Conservation (phyloP, 495 filamentous ascomycete species). For the Penicillium turbatum region DNA sequence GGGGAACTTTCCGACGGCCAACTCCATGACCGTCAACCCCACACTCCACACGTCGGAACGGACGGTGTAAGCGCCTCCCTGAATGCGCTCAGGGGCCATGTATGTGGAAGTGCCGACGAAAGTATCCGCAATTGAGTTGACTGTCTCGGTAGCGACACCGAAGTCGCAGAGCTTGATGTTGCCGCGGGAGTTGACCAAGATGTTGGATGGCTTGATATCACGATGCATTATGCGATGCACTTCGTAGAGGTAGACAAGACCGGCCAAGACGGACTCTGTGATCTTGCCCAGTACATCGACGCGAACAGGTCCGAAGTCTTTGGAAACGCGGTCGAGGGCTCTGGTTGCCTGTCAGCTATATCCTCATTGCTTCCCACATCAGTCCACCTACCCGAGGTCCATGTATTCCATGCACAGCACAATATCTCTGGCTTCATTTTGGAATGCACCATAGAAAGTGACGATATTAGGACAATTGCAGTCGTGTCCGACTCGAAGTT, state of each 20-base stretch:
- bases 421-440: conserved; percentile 92
- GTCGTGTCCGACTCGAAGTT: conserved; percentile 96
- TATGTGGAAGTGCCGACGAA: conserved; percentile 98
- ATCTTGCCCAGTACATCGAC: conserved; percentile 99
- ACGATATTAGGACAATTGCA: conserved; percentile 96
- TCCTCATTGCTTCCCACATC: conserved; percentile 1
- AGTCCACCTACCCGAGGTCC: conserved; percentile 81
- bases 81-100: conserved; percentile 97
- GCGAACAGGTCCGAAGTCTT: conserved; percentile 87
- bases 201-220: conserved; percentile 97
- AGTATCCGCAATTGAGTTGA: conserved; percentile 95
- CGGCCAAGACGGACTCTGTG: conserved; percentile 91
- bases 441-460: conserved; percentile 93
- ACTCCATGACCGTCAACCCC: conserved; percentile 90
- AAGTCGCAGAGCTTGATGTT: conserved; percentile 98
- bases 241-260: conserved; percentile 90
- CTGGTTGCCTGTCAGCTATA: conserved; percentile 42
- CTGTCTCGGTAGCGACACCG: conserved; percentile 90
- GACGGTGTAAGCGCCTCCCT: conserved; percentile 93
- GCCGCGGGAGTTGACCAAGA: conserved; percentile 88
- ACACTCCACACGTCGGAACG: conserved; percentile 99
- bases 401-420: conserved; percentile 99
- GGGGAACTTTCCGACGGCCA: conserved; percentile 94
- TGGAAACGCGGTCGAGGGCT: conserved; percentile 90
- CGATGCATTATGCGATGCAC: conserved; percentile 96